These are phyloP conservation scores for Trichoderma oligosporum DNA, from an alignment of 2,329 filamentous ascomycete species.

Conservation along the genomic window DNA sequence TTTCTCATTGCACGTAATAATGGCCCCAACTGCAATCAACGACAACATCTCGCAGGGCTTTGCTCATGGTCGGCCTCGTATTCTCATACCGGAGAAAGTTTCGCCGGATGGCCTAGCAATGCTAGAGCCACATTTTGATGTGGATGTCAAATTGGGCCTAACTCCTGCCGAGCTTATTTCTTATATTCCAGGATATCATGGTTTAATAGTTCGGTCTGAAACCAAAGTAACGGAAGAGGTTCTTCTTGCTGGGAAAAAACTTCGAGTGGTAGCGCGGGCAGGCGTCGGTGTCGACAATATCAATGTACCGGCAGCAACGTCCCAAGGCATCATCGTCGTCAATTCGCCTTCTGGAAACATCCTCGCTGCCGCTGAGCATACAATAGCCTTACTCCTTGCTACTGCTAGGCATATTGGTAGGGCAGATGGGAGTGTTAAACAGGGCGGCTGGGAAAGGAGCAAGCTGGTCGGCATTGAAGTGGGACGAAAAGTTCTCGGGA, in stretches of 20 bases:
- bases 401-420: slow-evolving; percentile 70
- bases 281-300: slow-evolving; percentile 84
- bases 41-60: slow-evolving; percentile 3
- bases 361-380: slow-evolving; percentile 74
- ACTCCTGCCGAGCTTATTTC: slow-evolving; percentile 58
- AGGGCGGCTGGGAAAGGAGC: slow-evolving; percentile 71
- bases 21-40: slow-evolving; percentile 30
- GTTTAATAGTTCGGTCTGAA: slow-evolving; percentile 75
- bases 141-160: slow-evolving; percentile 63
- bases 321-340: slow-evolving; percentile 71
- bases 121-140: slow-evolving; percentile 62
- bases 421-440: slow-evolving; percentile 65
- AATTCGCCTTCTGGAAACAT: slow-evolving; percentile 80
- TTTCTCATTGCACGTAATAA: slow-evolving; percentile 13
- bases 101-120: slow-evolving; percentile 73
- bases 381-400: slow-evolving; percentile 68
- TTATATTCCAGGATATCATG: slow-evolving; percentile 70
- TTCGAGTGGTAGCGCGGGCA: slow-evolving; percentile 75
- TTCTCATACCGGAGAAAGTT: slow-evolving; percentile 76
- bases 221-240: slow-evolving; percentile 72
- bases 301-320: slow-evolving; percentile 67
- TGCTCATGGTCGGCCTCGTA: slow-evolving; percentile 34
- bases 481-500: slow-evolving; percentile 70
- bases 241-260: slow-evolving; percentile 60
- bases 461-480: slow-evolving; percentile 74